Evolutionary conservation across 768 basidiomycete genomes (phyloP).

Genomic region (Calocera cornea): DNA sequence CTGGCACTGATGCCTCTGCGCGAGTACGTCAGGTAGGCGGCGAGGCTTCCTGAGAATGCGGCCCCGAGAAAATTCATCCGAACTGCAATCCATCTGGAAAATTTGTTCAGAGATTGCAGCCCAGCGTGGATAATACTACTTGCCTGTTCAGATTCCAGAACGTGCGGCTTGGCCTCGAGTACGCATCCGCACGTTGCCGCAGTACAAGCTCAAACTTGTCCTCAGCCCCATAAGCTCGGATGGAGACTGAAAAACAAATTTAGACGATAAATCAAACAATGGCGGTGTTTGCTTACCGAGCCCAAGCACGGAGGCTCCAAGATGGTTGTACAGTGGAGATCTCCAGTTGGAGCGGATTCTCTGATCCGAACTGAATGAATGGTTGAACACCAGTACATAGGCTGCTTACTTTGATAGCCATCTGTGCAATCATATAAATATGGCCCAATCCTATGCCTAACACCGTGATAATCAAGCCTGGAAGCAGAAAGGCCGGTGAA

Average conservation of each 20-base stretch:
- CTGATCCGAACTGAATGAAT: conserved; percentile 18
- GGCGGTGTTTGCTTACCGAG: conserved; percentile 28
- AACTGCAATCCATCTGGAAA: conserved; percentile 32
- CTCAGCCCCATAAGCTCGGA: conserved; percentile 28
- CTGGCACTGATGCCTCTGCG: background rate
- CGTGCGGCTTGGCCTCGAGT: conserved; percentile 32
- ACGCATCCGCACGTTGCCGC: conserved; percentile 42
- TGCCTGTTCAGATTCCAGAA: conserved; percentile 39
- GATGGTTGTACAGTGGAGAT: conserved; percentile 32
- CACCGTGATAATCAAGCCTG: conserved; percentile 13
- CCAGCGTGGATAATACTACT: background rate
- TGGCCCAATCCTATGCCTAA: conserved; percentile 24
- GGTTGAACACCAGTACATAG: background rate
- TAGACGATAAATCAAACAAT: conserved; percentile 19
- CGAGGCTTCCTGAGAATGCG: conserved; percentile 41
- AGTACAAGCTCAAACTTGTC: conserved; percentile 21
- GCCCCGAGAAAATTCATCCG: conserved; percentile 48
- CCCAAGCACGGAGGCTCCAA: conserved; percentile 47
- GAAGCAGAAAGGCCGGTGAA: conserved; percentile 13
- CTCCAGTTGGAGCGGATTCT: conserved; percentile 35
- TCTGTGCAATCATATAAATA: conserved; percentile 29
- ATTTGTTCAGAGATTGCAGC: background rate
- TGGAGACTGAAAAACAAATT: conserved; percentile 17
- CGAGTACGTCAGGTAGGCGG: conserved; percentile 36
- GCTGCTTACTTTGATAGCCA: conserved; percentile 22